Base-by-base conservation (phyloP, 2,329 filamentous ascomycete genomes). In the Penicillium sp. region DNA sequence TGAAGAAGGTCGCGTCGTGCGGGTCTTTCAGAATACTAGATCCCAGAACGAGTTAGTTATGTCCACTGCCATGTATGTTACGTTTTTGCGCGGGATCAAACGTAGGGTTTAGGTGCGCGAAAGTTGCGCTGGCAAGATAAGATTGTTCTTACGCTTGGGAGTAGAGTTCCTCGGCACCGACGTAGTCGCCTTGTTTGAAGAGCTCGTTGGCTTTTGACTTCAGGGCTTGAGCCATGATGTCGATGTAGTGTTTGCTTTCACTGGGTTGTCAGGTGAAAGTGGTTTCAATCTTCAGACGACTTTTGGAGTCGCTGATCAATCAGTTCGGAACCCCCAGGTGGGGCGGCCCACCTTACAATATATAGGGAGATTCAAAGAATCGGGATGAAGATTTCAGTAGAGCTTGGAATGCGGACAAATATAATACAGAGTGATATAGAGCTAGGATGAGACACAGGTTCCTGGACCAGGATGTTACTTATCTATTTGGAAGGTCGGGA, bases 1-100 rank as follows among this genome's bases (percentile, higher is more conserved):
- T 93, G 77, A 92, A 97, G 50, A 96, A 83, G 29, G 89, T 81
- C 1, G 89, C 85, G 71, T 96, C 95, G 54, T 80, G 83, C 4
- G 90, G 83, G 74, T 96, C 90, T 70, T 87, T 86, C 66, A 90
- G 86, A 65, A 96, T 92, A 42, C 88, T 91, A 37, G 45, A n/a
- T 26, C 24, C 33, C 27, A 45, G 31, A 27, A 1, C 26, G 45
- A 42, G 44, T 35, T 42, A 22, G 33, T 50, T 29, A 22, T 21
- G 21, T 7, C n/a, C 22, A 44, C n/a, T 19, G 35, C 35, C n/a
- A 39, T 33, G 8, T 19, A 11, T 33, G 13, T 49, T 49, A 31
- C 21, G 31, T 19, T 8, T n/a, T 11, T 31, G 9, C 29, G 3
- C 26, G 29, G 29, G 11, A 13, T 31, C 11, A 33, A 5, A 33